phyloP scores from a whole-genome alignment of 495 filamentous ascomycete genomes.

The Penicillium riverlandense region DNA sequence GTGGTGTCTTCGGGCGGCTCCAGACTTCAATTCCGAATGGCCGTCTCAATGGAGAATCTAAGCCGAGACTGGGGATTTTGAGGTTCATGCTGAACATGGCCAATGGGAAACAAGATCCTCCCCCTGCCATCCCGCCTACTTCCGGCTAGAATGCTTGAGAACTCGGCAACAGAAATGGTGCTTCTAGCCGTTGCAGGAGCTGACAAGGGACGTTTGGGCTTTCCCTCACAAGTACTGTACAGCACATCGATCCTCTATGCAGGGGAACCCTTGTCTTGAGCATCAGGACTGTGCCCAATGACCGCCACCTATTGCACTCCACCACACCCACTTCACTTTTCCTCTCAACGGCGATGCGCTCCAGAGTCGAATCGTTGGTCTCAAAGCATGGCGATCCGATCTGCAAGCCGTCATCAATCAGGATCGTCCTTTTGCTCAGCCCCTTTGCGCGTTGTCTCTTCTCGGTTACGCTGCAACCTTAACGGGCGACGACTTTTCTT shows the following conservation, averaged over 20 bases:
- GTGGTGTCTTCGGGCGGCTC: not conserved
- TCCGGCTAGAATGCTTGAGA: too few relatives aligned
- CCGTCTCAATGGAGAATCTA: slow-evolving; percentile 7
- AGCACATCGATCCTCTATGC: not conserved
- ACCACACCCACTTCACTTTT: slow-evolving; percentile 2
- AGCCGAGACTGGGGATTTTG: slow-evolving; percentile 8
- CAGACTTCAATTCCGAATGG: not conserved
- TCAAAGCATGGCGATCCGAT: slow-evolving; percentile 33
- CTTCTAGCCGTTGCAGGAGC: too few relatives aligned
- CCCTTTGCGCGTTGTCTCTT: slow-evolving; percentile 14
- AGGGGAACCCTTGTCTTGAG: slow-evolving; percentile 6
- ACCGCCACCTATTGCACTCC: not conserved
- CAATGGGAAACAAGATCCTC: not conserved
- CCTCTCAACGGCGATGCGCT: slow-evolving; percentile 18
- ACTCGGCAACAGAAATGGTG: too few relatives aligned
- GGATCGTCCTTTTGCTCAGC: slow-evolving; percentile 18
- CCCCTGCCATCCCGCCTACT: too few relatives aligned
- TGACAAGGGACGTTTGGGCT: not conserved
- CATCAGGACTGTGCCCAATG: slow-evolving; percentile 2
- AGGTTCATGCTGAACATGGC: slow-evolving; percentile 6
- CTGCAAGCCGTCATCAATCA: slow-evolving; percentile 26
- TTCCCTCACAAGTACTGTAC: too few relatives aligned
- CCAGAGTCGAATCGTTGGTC: slow-evolving; percentile 19
- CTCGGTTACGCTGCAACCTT: slow-evolving; percentile 6
- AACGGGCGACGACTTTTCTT: not conserved